phyloP scores from a whole-genome alignment of 2,329 filamentous ascomycete species.

The Westerdykella ornata region DNA sequence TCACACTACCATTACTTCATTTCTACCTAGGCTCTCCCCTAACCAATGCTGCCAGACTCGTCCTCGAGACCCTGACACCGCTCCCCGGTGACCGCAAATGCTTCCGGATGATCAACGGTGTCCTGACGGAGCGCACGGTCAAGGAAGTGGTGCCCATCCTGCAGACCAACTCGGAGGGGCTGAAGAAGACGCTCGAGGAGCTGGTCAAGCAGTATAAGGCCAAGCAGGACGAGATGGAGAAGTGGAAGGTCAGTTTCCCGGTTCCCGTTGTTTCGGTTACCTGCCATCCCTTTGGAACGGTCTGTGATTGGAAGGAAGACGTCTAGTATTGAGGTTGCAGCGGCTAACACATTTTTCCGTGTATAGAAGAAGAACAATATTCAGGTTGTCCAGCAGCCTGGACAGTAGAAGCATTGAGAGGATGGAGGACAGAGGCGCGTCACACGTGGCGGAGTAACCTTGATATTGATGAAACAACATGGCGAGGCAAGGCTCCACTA shows the following conservation, averaged over 20 bases:
- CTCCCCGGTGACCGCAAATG: slow-evolving; percentile 84
- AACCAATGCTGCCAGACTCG: slow-evolving; percentile 56
- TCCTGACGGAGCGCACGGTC: slow-evolving; percentile 88
- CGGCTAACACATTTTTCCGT: neutral
- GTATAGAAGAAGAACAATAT: slow-evolving; percentile 81
- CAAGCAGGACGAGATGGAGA: slow-evolving; percentile 92
- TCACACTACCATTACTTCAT: neutral
- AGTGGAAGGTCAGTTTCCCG: slow-evolving; percentile 75
- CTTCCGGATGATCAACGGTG: slow-evolving; percentile 97
- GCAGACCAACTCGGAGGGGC: slow-evolving; percentile 85
- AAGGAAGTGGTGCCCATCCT: slow-evolving; percentile 85
- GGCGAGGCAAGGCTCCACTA: slow-evolving; percentile 7
- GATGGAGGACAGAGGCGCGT: neutral
- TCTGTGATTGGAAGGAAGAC: neutral
- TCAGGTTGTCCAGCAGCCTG: slow-evolving; percentile 70
- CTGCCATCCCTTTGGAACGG: slow-evolving; percentile 1
- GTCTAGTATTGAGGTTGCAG: neutral
- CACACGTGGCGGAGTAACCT: neutral
- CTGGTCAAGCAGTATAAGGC: slow-evolving; percentile 92
- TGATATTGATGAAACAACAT: slow-evolving; percentile 11
- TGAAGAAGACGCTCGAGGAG: slow-evolving; percentile 91
- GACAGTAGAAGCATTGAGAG: slow-evolving; percentile 11
- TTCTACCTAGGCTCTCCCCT: too few species aligned
- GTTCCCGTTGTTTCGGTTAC: neutral
- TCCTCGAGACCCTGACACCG: slow-evolving; percentile 83